Conservation (phyloP, 176 grass and related monocot genomes). For the Metroxylon sagu region DNA sequence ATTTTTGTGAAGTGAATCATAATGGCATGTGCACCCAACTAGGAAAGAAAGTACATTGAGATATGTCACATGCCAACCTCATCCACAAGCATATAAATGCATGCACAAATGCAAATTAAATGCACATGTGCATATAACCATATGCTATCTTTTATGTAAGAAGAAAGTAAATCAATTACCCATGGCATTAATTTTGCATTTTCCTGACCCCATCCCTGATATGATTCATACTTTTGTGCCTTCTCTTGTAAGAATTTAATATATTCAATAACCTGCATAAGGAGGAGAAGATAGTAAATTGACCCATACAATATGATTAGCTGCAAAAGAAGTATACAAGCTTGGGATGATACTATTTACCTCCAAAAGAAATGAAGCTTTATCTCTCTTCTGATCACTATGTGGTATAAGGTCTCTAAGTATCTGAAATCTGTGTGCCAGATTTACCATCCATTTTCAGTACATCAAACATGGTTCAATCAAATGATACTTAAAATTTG, state of each 20-base stretch:
- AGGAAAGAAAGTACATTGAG: no score
- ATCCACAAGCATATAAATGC: neutral
- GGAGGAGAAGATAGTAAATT: neutral
- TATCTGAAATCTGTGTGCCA: conserved; percentile 49
- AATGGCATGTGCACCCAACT: no score
- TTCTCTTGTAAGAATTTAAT: conserved; percentile 68
- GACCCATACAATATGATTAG: conserved; percentile 1
- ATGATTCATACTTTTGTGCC: conserved; percentile 41
- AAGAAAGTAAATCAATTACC: conserved; percentile 31
- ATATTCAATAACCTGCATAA: conserved; percentile 54
- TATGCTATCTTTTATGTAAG: neutral
- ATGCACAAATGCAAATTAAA: no score
- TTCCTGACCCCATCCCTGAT: conserved; percentile 42
- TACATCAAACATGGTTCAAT: no score
- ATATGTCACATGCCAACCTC: no score
- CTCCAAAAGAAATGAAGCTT: conserved; percentile 51
- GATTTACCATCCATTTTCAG: no score
- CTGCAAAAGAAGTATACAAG: neutral
- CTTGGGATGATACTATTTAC: conserved; percentile 5
- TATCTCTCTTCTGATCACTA: conserved; percentile 64
- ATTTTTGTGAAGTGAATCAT: no score
- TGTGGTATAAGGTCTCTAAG: conserved; percentile 60
- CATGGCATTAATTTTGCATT: conserved; percentile 46
- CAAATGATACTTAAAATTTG: no score
- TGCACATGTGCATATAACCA: no score